Conservation (phyloP, 2,329 filamentous ascomycete genomes). For the Byssochlamys sp. region DNA sequence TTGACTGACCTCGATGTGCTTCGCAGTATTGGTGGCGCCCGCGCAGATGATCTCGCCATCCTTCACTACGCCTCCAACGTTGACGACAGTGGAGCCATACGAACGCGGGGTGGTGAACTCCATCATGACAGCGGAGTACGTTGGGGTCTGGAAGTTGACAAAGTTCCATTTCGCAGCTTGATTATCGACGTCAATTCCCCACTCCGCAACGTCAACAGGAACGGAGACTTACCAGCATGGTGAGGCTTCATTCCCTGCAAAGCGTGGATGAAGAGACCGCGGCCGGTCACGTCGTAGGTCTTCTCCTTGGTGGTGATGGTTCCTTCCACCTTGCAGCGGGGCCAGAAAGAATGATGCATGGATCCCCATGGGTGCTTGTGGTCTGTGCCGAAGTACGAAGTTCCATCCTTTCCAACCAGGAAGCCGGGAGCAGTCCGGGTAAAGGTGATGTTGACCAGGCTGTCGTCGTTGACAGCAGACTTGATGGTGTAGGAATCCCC, state of each 20-base stretch:
- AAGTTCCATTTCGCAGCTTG: conserved; percentile 83
- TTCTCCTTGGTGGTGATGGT: conserved; percentile 75
- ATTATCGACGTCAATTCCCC: not conserved
- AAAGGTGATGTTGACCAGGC: conserved; percentile 77
- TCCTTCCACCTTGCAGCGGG: conserved; percentile 70
- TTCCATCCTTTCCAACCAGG: conserved; percentile 74
- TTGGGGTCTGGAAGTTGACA: conserved; percentile 77
- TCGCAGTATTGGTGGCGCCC: conserved; percentile 54
- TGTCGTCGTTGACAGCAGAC: conserved; percentile 69
- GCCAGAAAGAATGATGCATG: conserved; percentile 93
- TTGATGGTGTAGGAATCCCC: conserved; percentile 79
- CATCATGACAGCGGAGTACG: conserved; percentile 84
- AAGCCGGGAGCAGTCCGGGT: conserved; percentile 70
- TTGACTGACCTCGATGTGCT: conserved; percentile 59
- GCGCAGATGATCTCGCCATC: conserved; percentile 71
- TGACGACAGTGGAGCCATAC: conserved; percentile 76
- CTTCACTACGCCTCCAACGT: conserved; percentile 70
- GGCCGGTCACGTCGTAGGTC: conserved; percentile 70
- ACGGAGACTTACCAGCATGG: conserved; percentile 58
- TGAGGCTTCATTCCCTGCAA: conserved; percentile 99
- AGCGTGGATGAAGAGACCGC: conserved; percentile 70
- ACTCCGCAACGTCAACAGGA: conserved; percentile 4
- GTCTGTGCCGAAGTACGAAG: conserved; percentile 77
- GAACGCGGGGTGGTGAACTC: conserved; percentile 89
- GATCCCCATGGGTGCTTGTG: conserved; percentile 76